These are phyloP conservation scores for Geotrichum fermentans DNA, from an alignment of 1,139 yeast genomes.

Conservation along the genomic window DNA sequence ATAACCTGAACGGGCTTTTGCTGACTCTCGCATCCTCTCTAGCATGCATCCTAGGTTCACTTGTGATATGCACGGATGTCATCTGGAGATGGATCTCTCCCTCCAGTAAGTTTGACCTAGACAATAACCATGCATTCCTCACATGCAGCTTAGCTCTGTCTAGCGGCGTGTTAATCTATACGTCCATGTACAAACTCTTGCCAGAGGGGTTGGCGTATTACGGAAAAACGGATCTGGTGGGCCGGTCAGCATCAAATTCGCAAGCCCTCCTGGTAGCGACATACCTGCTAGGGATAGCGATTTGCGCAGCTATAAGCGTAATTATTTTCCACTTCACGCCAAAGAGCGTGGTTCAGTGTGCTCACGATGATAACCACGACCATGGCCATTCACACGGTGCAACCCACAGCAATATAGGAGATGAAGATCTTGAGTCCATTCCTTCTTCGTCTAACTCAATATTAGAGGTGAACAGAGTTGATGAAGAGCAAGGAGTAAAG, in stretches of 20 bases:
- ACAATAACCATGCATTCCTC: constrained; percentile 57
- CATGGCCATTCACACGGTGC: not conserved
- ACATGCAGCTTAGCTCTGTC: constrained; percentile 65
- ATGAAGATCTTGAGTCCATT: not conserved
- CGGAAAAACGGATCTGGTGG: constrained; percentile 25
- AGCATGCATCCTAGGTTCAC: constrained; percentile 58
- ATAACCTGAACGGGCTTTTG: constrained; percentile 49
- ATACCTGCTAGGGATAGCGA: constrained; percentile 53
- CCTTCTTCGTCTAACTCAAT: not conserved
- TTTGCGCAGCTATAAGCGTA: constrained; percentile 58
- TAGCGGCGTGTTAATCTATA: constrained; percentile 62
- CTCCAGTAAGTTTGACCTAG: constrained; percentile 44
- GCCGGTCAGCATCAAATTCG: constrained; percentile 27
- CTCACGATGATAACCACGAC: constrained; percentile 46
- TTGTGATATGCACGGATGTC: constrained; percentile 50
- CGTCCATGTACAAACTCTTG: constrained; percentile 66
- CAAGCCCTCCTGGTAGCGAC: constrained; percentile 46
- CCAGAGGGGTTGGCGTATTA: constrained; percentile 56
- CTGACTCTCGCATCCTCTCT: constrained; percentile 52
- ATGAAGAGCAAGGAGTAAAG: too few species aligned
- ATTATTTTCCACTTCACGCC: constrained; percentile 69
- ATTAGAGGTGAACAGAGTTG: too few species aligned
- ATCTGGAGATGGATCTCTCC: constrained; percentile 42
- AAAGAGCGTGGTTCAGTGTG: constrained; percentile 82
- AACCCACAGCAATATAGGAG: not conserved